Evolutionary conservation across 108 stramenopile genomes (phyloP).

Genomic region (Hondaea fermentalgiana): DNA sequence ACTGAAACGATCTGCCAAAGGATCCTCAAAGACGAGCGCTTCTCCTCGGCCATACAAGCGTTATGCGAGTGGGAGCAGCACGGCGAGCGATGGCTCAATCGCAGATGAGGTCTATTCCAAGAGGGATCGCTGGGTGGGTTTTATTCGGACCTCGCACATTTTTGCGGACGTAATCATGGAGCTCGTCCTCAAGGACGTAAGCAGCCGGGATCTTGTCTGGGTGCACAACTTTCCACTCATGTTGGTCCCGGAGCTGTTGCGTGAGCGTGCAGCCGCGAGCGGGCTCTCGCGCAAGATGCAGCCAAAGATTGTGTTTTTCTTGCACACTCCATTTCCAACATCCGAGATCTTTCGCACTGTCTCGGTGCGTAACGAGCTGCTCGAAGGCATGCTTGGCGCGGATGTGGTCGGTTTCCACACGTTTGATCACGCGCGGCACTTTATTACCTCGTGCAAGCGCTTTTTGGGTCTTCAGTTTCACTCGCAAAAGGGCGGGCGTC

Average conservation of each 20-base stretch:
- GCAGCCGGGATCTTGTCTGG: slow-evolving; percentile 76
- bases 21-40: neutral
- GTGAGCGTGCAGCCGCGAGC: neutral
- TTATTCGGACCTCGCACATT: slow-evolving; percentile 77
- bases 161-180: slow-evolving; percentile 69
- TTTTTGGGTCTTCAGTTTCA: slow-evolving; percentile 89
- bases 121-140: slow-evolving; percentile 54
- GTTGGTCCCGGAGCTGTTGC: slow-evolving; percentile 74
- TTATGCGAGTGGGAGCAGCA: slow-evolving; percentile 23
- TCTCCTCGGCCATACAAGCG: neutral
- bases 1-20: neutral
- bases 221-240: slow-evolving; percentile 98
- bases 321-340: slow-evolving; percentile 98
- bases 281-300: slow-evolving; percentile 18
- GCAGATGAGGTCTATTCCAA: neutral
- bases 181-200: slow-evolving; percentile 63
- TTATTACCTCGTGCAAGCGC: slow-evolving; percentile 94
- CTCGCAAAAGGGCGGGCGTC: slow-evolving; percentile 68
- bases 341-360: slow-evolving; percentile 93
- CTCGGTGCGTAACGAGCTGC: slow-evolving; percentile 75
- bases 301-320: slow-evolving; percentile 83
- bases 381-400: slow-evolving; percentile 91
- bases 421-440: slow-evolving; percentile 99
- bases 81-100: slow-evolving; percentile 5
- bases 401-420: slow-evolving; percentile 99